phyloP scores from a whole-genome alignment of 2,329 filamentous ascomycete species.

The Aspergillus melleus region DNA sequence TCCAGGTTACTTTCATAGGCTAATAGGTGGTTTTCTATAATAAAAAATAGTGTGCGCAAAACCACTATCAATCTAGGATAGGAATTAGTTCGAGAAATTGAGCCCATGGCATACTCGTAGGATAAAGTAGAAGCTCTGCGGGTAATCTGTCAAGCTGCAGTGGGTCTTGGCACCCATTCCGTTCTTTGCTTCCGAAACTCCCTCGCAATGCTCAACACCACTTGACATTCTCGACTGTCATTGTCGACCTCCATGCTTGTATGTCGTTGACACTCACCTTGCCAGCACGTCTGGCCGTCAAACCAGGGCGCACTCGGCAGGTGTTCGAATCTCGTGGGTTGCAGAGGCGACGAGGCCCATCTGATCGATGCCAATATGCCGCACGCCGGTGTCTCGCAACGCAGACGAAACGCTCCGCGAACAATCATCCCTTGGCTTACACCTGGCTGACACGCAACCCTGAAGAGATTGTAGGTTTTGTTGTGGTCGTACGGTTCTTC shows the following conservation, averaged over 20 bases:
- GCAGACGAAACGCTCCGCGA: constrained; percentile 7
- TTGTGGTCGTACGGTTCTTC: background rate
- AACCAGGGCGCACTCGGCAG: constrained; percentile 6
- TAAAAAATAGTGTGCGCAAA: too few species aligned
- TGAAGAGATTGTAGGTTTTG: constrained; percentile 27
- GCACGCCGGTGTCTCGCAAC: constrained; percentile 20
- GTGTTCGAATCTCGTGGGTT: constrained; percentile 7
- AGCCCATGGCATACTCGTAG: background rate
- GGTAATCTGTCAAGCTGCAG: background rate
- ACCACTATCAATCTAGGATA: too few species aligned
- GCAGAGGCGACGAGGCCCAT: background rate
- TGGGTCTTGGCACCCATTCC: constrained; percentile 7
- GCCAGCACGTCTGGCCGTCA: constrained; percentile 20
- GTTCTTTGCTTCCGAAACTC: background rate
- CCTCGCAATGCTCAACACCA: background rate
- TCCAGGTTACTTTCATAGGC: too few species aligned
- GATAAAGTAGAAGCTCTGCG: background rate
- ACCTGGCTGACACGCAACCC: constrained; percentile 37
- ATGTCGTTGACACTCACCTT: constrained; percentile 23
- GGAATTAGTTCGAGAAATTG: too few species aligned
- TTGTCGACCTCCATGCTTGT: constrained; percentile 15
- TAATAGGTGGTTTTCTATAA: too few species aligned
- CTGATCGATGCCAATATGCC: background rate
- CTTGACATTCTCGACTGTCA: background rate
- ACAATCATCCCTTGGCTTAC: constrained; percentile 23